Conservation (phyloP, 768 basidiomycete species). For the Phylloporus scabripes region DNA sequence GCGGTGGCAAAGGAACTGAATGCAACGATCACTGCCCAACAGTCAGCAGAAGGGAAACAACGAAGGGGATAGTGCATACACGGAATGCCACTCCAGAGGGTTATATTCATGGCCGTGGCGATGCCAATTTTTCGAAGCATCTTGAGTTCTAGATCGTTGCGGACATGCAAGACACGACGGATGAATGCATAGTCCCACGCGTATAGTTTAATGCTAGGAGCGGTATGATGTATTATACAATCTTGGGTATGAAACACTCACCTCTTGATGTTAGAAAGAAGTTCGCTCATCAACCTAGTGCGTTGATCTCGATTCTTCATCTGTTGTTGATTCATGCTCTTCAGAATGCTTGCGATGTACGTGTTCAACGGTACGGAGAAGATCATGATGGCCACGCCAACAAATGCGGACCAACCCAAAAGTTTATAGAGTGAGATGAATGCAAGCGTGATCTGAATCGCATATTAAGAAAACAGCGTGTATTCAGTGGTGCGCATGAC, state of each 20-base stretch:
- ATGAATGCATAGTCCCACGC: conserved; percentile 94
- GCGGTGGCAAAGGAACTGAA: conserved; percentile 80
- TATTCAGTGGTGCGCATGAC: neutral
- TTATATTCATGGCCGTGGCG: conserved; percentile 54
- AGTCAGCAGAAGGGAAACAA: neutral
- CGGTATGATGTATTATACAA: neutral
- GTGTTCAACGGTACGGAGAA: conserved; percentile 74
- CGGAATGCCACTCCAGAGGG: conserved; percentile 67
- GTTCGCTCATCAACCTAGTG: conserved; percentile 85
- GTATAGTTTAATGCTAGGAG: conserved; percentile 77
- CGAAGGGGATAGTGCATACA: conserved; percentile 23
- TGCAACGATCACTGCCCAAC: conserved; percentile 54
- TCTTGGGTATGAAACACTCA: conserved; percentile 14
- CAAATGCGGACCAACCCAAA: conserved; percentile 59
- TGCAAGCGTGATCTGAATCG: conserved; percentile 67
- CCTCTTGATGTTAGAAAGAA: conserved; percentile 88
- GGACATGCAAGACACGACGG: conserved; percentile 64
- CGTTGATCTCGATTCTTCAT: conserved; percentile 92
- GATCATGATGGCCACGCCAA: conserved; percentile 44
- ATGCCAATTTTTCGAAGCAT: conserved; percentile 83
- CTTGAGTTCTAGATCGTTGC: conserved; percentile 77
- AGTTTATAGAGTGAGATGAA: conserved; percentile 87
- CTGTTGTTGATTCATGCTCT: conserved; percentile 76
- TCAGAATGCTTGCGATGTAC: conserved; percentile 60
- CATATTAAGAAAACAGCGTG: neutral